Conservation (phyloP, 2,329 filamentous ascomycete genomes). For the Clarireedia hainanense region DNA sequence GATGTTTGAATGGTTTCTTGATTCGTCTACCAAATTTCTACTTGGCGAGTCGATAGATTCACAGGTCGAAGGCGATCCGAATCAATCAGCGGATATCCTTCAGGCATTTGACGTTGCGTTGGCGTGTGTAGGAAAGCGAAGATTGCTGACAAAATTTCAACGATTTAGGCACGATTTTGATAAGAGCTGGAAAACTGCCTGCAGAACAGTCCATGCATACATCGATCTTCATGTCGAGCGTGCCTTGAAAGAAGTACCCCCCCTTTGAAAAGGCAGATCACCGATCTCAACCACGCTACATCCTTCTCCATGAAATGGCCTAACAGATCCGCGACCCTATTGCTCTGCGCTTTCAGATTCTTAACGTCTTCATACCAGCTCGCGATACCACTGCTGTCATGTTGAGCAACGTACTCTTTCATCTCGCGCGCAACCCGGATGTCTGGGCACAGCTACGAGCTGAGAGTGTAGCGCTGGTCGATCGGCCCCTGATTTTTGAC, state of each 20-base stretch:
- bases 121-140: not conserved
- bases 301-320: constrained; percentile 8
- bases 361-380: constrained; percentile 6
- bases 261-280: not conserved
- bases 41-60: constrained; percentile 1
- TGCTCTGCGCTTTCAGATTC: constrained; percentile 2
- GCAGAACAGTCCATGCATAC: not conserved
- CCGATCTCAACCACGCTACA: not conserved
- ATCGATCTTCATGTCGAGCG: constrained; percentile 3
- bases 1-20: not conserved
- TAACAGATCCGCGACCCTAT: constrained; percentile 8
- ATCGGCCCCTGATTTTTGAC: not conserved
- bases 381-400: not conserved
- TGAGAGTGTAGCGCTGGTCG: not conserved
- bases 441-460: constrained; percentile 3
- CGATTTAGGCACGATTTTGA: not conserved
- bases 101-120: not conserved
- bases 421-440: not conserved
- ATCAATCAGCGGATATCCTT: not conserved
- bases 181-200: constrained; percentile 2
- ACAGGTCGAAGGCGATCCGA: not conserved
- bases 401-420: constrained; percentile 1
- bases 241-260: not conserved
- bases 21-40: constrained; percentile 3
- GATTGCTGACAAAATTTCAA: not conserved